These are phyloP conservation scores for Solanum gracilifrons DNA, from an alignment of 257 asterid species.

Conservation along the genomic window DNA sequence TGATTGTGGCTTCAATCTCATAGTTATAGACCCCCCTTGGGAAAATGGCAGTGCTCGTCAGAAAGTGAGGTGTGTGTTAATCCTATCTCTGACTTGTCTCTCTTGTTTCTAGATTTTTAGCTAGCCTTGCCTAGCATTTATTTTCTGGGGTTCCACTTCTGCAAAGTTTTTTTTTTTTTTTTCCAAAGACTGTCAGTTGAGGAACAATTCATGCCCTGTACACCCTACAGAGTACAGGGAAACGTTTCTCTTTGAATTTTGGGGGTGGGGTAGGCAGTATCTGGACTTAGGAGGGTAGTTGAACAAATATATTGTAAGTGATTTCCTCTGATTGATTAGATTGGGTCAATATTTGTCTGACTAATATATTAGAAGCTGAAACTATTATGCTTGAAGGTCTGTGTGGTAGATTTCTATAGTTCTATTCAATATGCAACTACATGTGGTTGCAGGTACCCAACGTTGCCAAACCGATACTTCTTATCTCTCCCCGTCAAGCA, in stretches of 20 bases:
- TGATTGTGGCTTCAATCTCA: constrained; percentile 67
- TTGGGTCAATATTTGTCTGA: background rate
- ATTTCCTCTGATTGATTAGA: background rate
- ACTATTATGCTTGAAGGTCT: background rate
- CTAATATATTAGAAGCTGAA: background rate
- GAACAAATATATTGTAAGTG: background rate
- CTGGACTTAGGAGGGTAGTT: background rate
- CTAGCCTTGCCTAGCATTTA: background rate
- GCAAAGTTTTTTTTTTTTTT: background rate
- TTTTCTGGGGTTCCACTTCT: background rate
- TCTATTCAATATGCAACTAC: background rate
- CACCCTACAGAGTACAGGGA: background rate
- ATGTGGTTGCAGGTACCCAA: constrained; percentile 49
- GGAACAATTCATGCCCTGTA: background rate
- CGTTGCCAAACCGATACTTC: constrained; percentile 70
- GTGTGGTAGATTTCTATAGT: background rate
- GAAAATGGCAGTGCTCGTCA: constrained; percentile 92
- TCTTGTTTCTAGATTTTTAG: background rate
- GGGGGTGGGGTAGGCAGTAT: background rate
- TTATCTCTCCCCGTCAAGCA: constrained; percentile 75
- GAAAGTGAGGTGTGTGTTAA: constrained; percentile 52
- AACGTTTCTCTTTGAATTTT: background rate
- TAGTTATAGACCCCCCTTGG: constrained; percentile 96
- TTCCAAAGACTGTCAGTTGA: background rate
- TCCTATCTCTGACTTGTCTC: background rate